Evolutionary conservation across 345 rosid species (phyloP), one percentile per base, ranked within the genome.

Genomic region (Pistacia integerrima): DNA sequence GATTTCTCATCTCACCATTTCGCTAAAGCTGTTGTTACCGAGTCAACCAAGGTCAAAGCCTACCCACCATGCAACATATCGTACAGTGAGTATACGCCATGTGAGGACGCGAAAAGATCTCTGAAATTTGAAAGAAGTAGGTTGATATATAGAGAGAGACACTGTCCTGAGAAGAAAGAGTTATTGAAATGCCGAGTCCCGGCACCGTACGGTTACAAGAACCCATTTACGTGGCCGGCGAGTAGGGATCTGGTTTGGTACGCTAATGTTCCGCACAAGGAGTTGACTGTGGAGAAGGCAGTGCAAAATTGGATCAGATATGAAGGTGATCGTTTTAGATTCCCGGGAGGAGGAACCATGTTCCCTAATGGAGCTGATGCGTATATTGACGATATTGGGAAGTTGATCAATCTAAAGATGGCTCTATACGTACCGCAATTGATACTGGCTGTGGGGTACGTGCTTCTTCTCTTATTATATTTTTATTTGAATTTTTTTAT

Each of bases 331-430:
- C 74, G 77, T 75, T 88, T 91, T 78, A 73, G 82, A 62, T 91
- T 91, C 81, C 95, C 95, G 0, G 95, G 95, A 0, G 95, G 93
- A 0, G 95, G 95, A 8, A 91, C 95, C 25, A 89, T 89, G 95
- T 91, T 91, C 57, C 93, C 91, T 2, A 67, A 83, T 0, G 94
- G 92, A 0, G 92, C 94, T 3, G 88, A 86, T 62, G 90, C 89
- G 1, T 90, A 90, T 52, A 86, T 90, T 9, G 89, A 90, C 3
- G 86, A 87, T 33, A 85, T 90, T 25, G 91, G 84, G 9, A 83
- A 78, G 74, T 67, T 89, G 79, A 90, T 90, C 30, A 67, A 87
- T 78, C 88, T 90, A 74, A 72, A 18, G 86, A 82, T 25, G 94
- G 94, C 13, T 83, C 89, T 0, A 84, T 89, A 16, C 81, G 94